Percentiles rank a stretch among this genome's conserved stretches.
phyloP scores from a whole-genome alignment of 148 eudicot species.

The Rheum nobile region DNA sequence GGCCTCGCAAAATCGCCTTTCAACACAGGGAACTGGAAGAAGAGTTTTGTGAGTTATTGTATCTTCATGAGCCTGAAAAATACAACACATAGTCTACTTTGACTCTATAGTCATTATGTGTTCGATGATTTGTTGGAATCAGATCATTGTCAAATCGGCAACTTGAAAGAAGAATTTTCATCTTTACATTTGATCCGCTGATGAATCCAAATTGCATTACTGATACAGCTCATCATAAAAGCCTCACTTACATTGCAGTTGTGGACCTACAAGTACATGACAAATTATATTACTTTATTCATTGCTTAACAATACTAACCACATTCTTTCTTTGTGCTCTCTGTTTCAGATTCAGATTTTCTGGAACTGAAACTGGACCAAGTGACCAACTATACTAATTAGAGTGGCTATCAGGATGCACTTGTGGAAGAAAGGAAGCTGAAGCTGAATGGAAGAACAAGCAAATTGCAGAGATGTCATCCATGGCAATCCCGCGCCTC shows the following conservation, averaged over 20 bases:
- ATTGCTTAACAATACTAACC: background rate
- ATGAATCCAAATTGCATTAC: background rate
- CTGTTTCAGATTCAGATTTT: background rate
- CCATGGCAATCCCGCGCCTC: constrained; percentile 33
- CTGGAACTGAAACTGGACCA: background rate
- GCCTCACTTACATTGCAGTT: background rate
- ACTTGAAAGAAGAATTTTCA: background rate
- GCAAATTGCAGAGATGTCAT: constrained; percentile 50
- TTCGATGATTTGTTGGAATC: too few relatives aligned
- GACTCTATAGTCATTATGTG: too few relatives aligned
- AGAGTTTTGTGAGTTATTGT: too few relatives aligned
- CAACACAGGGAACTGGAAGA: too few relatives aligned
- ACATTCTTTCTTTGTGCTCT: background rate
- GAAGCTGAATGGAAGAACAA: constrained; percentile 30
- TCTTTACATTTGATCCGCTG: background rate
- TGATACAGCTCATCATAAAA: background rate
- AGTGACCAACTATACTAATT: background rate
- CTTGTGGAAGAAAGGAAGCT: background rate
- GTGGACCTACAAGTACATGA: background rate
- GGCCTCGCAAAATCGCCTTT: background rate
- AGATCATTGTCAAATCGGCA: background rate
- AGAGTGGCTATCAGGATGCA: constrained; percentile 3
- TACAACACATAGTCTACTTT: too few relatives aligned
- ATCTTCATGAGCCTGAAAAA: too few relatives aligned
- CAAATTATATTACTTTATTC: background rate